Conservation (phyloP, 163 green algal genomes). For the Scenedesmus sp. region DNA sequence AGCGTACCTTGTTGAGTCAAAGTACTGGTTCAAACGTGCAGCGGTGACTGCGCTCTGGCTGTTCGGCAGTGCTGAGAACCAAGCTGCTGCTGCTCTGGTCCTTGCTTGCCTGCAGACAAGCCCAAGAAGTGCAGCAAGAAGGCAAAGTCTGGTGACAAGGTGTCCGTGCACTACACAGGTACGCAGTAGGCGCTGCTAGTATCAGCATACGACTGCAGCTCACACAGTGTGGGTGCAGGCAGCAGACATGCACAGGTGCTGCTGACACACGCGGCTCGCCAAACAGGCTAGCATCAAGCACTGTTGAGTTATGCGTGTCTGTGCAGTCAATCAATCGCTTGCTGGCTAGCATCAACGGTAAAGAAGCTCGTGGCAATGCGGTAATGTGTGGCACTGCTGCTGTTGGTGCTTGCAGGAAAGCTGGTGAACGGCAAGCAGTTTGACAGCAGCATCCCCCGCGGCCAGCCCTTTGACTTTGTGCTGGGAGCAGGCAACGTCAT, state of each 20-base stretch:
- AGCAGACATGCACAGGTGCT: neutral
- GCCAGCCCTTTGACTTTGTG: constrained; percentile 78
- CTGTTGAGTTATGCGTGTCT: neutral
- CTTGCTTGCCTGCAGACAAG: neutral
- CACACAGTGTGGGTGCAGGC: neutral
- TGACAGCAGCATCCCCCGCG: constrained; percentile 74
- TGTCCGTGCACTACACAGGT: constrained; percentile 67
- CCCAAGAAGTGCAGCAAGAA: constrained; percentile 49
- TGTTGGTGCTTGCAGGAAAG: constrained; percentile 53
- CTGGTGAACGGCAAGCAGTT: constrained; percentile 81
- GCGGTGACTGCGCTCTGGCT: neutral
- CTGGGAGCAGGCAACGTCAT: constrained; percentile 77
- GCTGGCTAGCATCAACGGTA: too few species aligned
- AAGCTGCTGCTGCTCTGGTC: neutral
- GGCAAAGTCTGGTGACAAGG: constrained; percentile 57
- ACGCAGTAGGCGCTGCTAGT: neutral
- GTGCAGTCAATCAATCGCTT: neutral
- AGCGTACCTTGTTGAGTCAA: neutral
- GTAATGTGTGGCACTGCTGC: neutral
- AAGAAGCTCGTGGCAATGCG: too few species aligned
- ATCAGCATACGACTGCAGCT: too few species aligned
- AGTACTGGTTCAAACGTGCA: neutral
- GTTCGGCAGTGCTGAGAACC: neutral
- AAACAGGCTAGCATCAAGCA: neutral
- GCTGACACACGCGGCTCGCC: neutral